phyloP scores from a whole-genome alignment of 441 rosid genomes.

The Eutrema salsugineum region DNA sequence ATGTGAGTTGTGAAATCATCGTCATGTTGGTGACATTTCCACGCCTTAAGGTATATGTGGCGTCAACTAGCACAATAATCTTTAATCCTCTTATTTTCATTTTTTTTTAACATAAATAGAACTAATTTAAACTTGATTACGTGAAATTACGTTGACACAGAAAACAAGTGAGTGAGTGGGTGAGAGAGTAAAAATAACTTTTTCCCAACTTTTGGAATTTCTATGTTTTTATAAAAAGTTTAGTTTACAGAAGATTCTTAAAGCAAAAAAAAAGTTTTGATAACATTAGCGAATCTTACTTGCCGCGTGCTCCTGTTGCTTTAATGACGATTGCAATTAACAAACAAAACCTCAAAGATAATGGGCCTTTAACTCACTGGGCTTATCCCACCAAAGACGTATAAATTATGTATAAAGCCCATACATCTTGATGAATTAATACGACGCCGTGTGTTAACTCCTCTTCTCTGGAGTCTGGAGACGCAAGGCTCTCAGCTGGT shows the following conservation, averaged over 20 bases:
- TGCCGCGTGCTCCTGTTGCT: no score
- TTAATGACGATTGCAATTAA: no score
- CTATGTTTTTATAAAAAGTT: no score
- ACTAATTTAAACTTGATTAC: no score
- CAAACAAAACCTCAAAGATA: background rate
- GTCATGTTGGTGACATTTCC: slow-evolving; percentile 10
- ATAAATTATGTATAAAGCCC: background rate
- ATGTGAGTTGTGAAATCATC: slow-evolving; percentile 16
- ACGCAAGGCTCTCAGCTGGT: background rate
- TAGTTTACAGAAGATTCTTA: no score
- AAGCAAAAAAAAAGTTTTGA: no score
- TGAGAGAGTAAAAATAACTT: no score
- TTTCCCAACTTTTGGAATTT: no score
- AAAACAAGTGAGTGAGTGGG: no score
- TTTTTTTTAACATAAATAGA: no score
- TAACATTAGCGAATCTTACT: no score
- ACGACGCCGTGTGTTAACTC: background rate
- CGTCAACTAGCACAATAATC: slow-evolving; percentile 9
- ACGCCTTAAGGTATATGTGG: background rate
- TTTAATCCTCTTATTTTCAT: background rate
- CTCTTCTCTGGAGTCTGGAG: background rate
- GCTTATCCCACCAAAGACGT: background rate
- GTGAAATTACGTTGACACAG: no score
- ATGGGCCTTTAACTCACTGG: background rate
- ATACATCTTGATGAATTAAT: background rate